These are phyloP conservation scores for Auriscalpium vulgare DNA, from an alignment of 768 basidiomycete genomes.

Conservation along the genomic window DNA sequence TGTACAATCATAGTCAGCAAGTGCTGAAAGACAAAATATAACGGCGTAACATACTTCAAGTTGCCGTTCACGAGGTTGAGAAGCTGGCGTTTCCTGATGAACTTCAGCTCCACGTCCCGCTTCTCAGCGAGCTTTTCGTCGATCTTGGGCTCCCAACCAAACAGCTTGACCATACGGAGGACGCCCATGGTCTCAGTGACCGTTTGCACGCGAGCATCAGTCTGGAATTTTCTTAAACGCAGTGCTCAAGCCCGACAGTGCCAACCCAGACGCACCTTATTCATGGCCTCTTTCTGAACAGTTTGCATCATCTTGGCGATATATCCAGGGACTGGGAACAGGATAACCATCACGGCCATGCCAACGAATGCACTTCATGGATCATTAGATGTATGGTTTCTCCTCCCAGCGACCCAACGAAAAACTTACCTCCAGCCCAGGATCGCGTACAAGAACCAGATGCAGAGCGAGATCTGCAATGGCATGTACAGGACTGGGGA, in stretches of 20 bases:
- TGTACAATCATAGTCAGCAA: slow-evolving; percentile 8
- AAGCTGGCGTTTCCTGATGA: slow-evolving; percentile 27
- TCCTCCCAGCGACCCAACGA: neutral
- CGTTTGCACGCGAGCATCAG: slow-evolving; percentile 37
- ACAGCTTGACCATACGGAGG: slow-evolving; percentile 48
- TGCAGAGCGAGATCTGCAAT: slow-evolving; percentile 31
- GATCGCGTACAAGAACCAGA: slow-evolving; percentile 35
- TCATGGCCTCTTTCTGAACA: slow-evolving; percentile 33
- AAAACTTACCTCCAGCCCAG: slow-evolving; percentile 42
- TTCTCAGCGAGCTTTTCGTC: slow-evolving; percentile 23
- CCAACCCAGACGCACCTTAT: slow-evolving; percentile 21
- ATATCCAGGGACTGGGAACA: slow-evolving; percentile 35
- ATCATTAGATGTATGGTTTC: neutral
- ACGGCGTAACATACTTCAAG: slow-evolving; percentile 20
- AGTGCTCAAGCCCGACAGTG: too few species aligned
- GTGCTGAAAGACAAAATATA: neutral
- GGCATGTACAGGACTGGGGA: slow-evolving; percentile 29
- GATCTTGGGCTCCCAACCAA: slow-evolving; percentile 52
- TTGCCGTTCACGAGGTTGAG: slow-evolving; percentile 27
- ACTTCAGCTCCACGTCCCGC: slow-evolving; percentile 31
- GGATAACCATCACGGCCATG: slow-evolving; percentile 29
- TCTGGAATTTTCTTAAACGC: slow-evolving; percentile 18
- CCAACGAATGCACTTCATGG: slow-evolving; percentile 31
- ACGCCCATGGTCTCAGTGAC: slow-evolving; percentile 35
- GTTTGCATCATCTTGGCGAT: slow-evolving; percentile 29